Percentiles rank a stretch among this genome's conserved stretches.
Evolutionary conservation across 2,329 filamentous ascomycete genomes (phyloP).

Genomic region (Phaeomoniella chlamydospora): DNA sequence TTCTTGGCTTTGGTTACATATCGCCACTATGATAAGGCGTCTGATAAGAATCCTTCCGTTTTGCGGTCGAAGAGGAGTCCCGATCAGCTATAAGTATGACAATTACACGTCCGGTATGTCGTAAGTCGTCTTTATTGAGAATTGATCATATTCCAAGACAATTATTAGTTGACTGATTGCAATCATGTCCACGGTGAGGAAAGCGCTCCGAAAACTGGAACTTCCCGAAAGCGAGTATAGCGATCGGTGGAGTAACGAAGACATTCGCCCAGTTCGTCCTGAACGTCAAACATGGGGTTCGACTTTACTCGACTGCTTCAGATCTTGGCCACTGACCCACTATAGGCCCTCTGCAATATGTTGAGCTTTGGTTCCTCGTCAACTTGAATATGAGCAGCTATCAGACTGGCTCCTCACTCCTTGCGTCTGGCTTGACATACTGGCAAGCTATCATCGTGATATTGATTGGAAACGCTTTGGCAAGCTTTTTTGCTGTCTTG

Average conservation of each 20-base stretch:
- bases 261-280: not conserved
- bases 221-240: constrained; percentile 3
- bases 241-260: constrained; percentile 1
- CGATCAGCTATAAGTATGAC: too few species aligned
- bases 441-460: constrained; percentile 19
- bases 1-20: too few species aligned
- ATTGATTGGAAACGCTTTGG: constrained; percentile 19
- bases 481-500: constrained; percentile 22
- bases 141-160: too few species aligned
- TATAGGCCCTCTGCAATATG: constrained; percentile 7
- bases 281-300: not conserved
- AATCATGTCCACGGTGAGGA: not conserved
- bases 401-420: constrained; percentile 5
- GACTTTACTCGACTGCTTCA: too few species aligned
- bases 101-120: too few species aligned
- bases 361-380: constrained; percentile 9
- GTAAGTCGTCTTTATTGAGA: too few species aligned
- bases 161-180: not conserved
- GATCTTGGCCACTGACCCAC: too few species aligned
- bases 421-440: constrained; percentile 6
- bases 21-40: too few species aligned
- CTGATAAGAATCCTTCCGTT: too few species aligned
- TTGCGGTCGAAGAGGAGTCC: too few species aligned
- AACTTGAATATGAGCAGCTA: constrained; percentile 14
- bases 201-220: constrained; percentile 2